A percentile compares a stretch with the other conserved stretches of the same genome.
Conservation (phyloP, 805 yeast genomes). For the Candida tammaniensis region DNA sequence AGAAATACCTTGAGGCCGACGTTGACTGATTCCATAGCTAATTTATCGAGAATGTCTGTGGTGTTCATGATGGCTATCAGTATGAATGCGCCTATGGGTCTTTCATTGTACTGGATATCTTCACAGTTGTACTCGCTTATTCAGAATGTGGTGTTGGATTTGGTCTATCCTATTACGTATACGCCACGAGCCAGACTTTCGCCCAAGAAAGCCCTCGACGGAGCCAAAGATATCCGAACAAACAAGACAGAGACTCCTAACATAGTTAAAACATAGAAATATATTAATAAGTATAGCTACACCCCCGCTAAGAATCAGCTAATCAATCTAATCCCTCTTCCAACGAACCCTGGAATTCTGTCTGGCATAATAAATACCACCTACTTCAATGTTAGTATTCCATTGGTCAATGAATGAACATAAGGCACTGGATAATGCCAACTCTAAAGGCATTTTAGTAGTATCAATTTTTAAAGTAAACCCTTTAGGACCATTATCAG, state of each 20-base stretch:
- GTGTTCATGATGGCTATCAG: slow-evolving; percentile 81
- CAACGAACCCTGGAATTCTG: slow-evolving; percentile 50
- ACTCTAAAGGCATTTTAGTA: slow-evolving; percentile 51
- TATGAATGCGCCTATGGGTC: slow-evolving; percentile 80
- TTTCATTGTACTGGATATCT: slow-evolving; percentile 86
- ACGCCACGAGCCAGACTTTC: slow-evolving; percentile 30
- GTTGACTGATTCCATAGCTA: slow-evolving; percentile 61
- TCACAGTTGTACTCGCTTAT: slow-evolving; percentile 74
- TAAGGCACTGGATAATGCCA: slow-evolving; percentile 59
- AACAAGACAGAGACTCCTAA: no score
- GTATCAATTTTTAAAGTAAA: slow-evolving; percentile 57
- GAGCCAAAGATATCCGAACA: no score
- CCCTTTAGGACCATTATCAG: slow-evolving; percentile 51
- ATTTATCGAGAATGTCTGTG: slow-evolving; percentile 69
- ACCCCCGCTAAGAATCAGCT: background rate
- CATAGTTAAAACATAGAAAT: no score
- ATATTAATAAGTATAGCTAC: no score
- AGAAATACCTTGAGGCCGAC: slow-evolving; percentile 53
- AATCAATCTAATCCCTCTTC: slow-evolving; percentile 46
- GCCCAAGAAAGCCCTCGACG: background rate
- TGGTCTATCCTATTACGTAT: slow-evolving; percentile 55
- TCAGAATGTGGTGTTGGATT: slow-evolving; percentile 73
- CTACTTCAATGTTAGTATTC: slow-evolving; percentile 59
- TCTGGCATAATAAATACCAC: slow-evolving; percentile 62
- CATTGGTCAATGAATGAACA: slow-evolving; percentile 65